These are phyloP conservation scores for Populus pruinosa DNA, from an alignment of 345 rosid genomes.

Conservation along the genomic window DNA sequence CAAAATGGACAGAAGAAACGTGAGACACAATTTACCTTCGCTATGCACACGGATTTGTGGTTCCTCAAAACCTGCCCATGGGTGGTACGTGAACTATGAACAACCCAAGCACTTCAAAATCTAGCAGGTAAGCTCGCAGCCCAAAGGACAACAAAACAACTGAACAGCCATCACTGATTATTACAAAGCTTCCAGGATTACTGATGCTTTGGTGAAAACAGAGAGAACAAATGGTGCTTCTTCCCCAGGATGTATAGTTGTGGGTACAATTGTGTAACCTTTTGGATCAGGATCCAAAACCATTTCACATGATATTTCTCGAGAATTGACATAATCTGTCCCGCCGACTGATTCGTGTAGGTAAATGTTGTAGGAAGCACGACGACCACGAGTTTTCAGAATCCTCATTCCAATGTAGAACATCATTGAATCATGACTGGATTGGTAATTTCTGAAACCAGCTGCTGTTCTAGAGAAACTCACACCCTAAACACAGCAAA, in stretches of 20 bases:
- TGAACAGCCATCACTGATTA: neutral
- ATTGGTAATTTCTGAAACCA: slow-evolving; percentile 91
- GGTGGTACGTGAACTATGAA: slow-evolving; percentile 27
- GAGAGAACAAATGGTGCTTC: slow-evolving; percentile 99
- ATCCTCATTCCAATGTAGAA: slow-evolving; percentile 98
- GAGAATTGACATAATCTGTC: slow-evolving; percentile 98
- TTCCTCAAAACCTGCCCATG: slow-evolving; percentile 19
- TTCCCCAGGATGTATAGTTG: slow-evolving; percentile 98
- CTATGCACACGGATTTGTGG: slow-evolving; percentile 18
- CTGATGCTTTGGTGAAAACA: slow-evolving; percentile 87
- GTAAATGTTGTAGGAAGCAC: slow-evolving; percentile 92
- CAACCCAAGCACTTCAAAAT: slow-evolving; percentile 37
- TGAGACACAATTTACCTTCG: slow-evolving; percentile 22
- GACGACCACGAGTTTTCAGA: slow-evolving; percentile 94
- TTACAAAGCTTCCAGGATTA: slow-evolving; percentile 75
- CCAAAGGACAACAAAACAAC: slow-evolving; percentile 17
- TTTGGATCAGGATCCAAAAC: slow-evolving; percentile 99
- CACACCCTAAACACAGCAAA: slow-evolving; percentile 66
- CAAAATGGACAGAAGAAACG: neutral
- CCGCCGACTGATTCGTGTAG: slow-evolving; percentile 99
- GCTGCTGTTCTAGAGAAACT: slow-evolving; percentile 94
- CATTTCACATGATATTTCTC: slow-evolving; percentile 99
- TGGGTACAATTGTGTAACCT: slow-evolving; percentile 98
- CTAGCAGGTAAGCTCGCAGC: slow-evolving; percentile 25
- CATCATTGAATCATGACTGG: slow-evolving; percentile 90